Conservation (phyloP, 805 yeast species). For the Saturnispora kantuleensis region DNA sequence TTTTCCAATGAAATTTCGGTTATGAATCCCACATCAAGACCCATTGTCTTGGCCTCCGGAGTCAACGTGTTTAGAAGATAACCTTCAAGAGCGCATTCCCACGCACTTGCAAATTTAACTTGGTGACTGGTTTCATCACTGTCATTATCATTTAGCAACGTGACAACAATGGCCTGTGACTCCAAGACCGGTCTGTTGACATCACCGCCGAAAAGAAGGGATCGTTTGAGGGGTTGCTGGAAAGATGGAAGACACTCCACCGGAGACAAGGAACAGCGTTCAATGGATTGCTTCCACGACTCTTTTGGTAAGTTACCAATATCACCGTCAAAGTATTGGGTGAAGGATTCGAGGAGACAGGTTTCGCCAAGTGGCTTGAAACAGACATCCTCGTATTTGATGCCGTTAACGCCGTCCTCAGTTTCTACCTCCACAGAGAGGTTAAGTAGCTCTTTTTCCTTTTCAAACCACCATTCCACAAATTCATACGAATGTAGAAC, state of each 20-base stretch:
- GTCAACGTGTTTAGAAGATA: slow-evolving; percentile 36
- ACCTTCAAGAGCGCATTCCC: slow-evolving; percentile 64
- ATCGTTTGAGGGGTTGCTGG: slow-evolving; percentile 78
- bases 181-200: slow-evolving; percentile 35
- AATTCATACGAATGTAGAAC: slow-evolving; percentile 52
- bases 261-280: slow-evolving; percentile 64
- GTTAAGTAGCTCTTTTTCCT: slow-evolving; percentile 45
- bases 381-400: slow-evolving; percentile 57
- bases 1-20: slow-evolving; percentile 79
- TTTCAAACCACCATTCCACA: slow-evolving; percentile 82
- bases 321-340: slow-evolving; percentile 76
- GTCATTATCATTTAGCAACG: slow-evolving; percentile 55
- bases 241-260: slow-evolving; percentile 84
- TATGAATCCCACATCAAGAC: slow-evolving; percentile 59
- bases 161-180: slow-evolving; percentile 67
- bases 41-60: slow-evolving; percentile 37
- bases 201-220: slow-evolving; percentile 57
- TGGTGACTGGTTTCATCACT: slow-evolving; percentile 33
- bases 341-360: slow-evolving; percentile 80
- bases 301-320: slow-evolving; percentile 36
- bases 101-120: slow-evolving; percentile 34
- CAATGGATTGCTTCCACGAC: slow-evolving; percentile 46
- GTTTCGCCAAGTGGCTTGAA: slow-evolving; percentile 71
- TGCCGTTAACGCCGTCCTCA: slow-evolving; percentile 10
- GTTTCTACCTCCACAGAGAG: slow-evolving; percentile 18